Percentiles rank a stretch among this genome's conserved stretches.
Evolutionary conservation across 352 stramenopile species (phyloP).

Genomic region (Phytophthora citricola): DNA sequence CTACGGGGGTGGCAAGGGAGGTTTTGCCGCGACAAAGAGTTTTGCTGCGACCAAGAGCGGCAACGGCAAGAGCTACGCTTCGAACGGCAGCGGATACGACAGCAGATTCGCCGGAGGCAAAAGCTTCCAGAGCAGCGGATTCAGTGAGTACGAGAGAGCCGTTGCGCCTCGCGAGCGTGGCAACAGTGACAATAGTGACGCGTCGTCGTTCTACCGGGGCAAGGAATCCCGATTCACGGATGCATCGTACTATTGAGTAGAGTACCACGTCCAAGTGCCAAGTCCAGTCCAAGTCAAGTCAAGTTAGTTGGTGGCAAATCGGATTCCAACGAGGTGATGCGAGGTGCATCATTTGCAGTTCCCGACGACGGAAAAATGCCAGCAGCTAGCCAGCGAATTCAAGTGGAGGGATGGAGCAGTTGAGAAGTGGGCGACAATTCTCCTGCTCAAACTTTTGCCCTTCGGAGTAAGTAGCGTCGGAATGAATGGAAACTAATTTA

Average conservation of each 20-base stretch:
- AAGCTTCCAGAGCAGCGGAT: slow-evolving; percentile 49
- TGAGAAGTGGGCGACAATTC: slow-evolving; percentile 1
- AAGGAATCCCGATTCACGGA: slow-evolving; percentile 37
- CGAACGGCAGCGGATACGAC: slow-evolving; percentile 38
- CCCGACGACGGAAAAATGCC: slow-evolving; percentile 7
- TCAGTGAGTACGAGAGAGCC: slow-evolving; percentile 41
- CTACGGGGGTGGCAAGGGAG: slow-evolving; percentile 18
- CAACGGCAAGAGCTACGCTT: slow-evolving; percentile 27
- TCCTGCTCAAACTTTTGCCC: not conserved
- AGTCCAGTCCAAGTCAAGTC: slow-evolving; percentile 12
- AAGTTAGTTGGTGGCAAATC: slow-evolving; percentile 4
- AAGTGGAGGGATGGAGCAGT: slow-evolving; percentile 21
- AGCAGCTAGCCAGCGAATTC: slow-evolving; percentile 8
- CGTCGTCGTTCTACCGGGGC: slow-evolving; percentile 40
- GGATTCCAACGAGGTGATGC: not conserved
- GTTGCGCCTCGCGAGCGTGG: slow-evolving; percentile 15
- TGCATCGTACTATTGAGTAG: slow-evolving; percentile 41
- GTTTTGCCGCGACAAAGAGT: slow-evolving; percentile 22
- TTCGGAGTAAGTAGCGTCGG: slow-evolving; percentile 24
- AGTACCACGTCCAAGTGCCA: slow-evolving; percentile 18
- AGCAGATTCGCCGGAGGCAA: slow-evolving; percentile 18
- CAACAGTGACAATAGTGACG: slow-evolving; percentile 30
- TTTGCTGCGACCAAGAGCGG: slow-evolving; percentile 24
- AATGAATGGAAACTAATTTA: slow-evolving; percentile 54
- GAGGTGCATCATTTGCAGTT: slow-evolving; percentile 10